Evolutionary conservation across 2,329 filamentous ascomycete species (phyloP), one percentile per base, ranked within the genome.

Genomic region (Botrytis cinerea): DNA sequence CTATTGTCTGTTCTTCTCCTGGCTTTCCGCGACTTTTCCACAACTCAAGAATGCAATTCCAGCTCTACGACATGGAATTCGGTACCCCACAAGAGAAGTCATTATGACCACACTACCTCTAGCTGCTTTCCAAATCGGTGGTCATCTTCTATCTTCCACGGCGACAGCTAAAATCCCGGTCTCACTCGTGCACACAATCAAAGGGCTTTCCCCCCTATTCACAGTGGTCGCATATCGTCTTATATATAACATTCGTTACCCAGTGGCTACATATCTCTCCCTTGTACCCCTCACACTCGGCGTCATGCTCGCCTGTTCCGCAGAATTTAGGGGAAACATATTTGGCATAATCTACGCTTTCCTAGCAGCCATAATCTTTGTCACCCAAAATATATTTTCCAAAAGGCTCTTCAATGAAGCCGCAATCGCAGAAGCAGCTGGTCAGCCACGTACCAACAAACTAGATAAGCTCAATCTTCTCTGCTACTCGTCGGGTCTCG

Each of bases 371-470:
- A 85, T 98, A 73, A 92, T 98, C 76, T 99, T 99, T 80, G 96
- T 99, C 51, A 96, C 94, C 0, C 96, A 99, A 81, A 99, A 99
- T 81, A 99, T 99, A 73, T 97, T 98, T 77, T 98, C 95, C 32
- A 99, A 99, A 83, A 93, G 94, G 77, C 90, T 99, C 16, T 99
- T 99, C 86, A 99, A 98, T 82, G 95, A 98, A 81, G 94, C 93
- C 10, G 92, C 94, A 10, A 91, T 91, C 74, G 93, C 93, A 2
- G 95, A 98, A 83, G 89, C 91, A 12, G 93, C 97, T 71, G 88
- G 88, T 1, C 82, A 86, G 48, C 86, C 87, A 0, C 87, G 88
- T 72, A 88, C 90, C 61, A 90, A 91, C 75, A 98, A 97, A 83
- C 88, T 98, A 28, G 96, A 99, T 84, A 99, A 99, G 84, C 89